A percentile compares a stretch with the other conserved stretches of the same genome.
phyloP scores from a whole-genome alignment of 768 basidiomycete genomes.

The Multifurca ochricompacta region DNA sequence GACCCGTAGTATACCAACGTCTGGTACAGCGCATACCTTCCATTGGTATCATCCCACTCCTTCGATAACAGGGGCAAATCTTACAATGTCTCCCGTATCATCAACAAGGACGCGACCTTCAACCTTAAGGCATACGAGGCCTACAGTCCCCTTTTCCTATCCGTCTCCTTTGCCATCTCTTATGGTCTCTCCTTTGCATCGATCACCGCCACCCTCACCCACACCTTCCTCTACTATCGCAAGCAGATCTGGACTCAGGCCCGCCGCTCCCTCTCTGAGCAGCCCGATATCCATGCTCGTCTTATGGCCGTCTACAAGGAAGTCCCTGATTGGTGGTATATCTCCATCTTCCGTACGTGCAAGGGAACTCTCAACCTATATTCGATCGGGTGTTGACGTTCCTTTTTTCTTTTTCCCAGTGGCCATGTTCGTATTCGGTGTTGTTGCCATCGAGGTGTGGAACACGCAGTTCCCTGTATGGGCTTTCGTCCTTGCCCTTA shows the following conservation, averaged over 20 bases:
- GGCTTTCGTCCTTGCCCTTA: slow-evolving; percentile 62
- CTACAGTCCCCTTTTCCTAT: slow-evolving; percentile 58
- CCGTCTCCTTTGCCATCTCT: slow-evolving; percentile 62
- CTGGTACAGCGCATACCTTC: slow-evolving; percentile 34
- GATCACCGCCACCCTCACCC: slow-evolving; percentile 67
- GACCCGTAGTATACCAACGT: slow-evolving; percentile 46
- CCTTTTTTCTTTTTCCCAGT: slow-evolving; percentile 33
- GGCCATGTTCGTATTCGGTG: slow-evolving; percentile 57
- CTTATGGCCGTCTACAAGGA: slow-evolving; percentile 70
- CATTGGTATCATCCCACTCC: slow-evolving; percentile 52
- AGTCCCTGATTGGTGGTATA: slow-evolving; percentile 86
- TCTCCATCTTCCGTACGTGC: slow-evolving; percentile 43
- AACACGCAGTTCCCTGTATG: slow-evolving; percentile 65
- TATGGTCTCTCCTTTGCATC: slow-evolving; percentile 79
- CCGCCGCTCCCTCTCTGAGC: slow-evolving; percentile 63
- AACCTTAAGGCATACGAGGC: slow-evolving; percentile 45
- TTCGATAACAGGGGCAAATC: slow-evolving; percentile 52
- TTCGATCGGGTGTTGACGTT: background rate
- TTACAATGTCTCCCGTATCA: slow-evolving; percentile 54
- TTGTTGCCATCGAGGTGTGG: slow-evolving; percentile 68
- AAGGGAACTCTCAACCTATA: background rate
- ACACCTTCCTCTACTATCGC: slow-evolving; percentile 66
- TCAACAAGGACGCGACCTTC: slow-evolving; percentile 47
- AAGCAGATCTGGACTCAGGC: slow-evolving; percentile 71
- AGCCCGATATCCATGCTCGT: slow-evolving; percentile 79